Base-by-base conservation (phyloP, 2,329 filamentous ascomycete species). In the Emergomyces pasteurianus region DNA sequence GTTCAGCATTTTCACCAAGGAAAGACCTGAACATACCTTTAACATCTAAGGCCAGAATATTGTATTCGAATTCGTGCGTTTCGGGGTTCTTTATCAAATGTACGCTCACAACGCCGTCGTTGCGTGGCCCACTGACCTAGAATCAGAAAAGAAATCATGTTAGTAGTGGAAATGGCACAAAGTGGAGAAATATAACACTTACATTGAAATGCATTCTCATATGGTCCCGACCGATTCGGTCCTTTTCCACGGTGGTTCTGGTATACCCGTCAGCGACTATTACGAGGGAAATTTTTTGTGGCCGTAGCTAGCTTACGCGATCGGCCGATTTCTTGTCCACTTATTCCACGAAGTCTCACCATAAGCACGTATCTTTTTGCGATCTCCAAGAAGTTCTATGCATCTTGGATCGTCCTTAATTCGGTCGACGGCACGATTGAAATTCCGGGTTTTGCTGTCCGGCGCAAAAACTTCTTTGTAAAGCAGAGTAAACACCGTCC, bases 171-270 rank as follows among this genome's bases (percentile, higher is more conserved):
- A 10, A 10, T 23, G 10, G 23, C 21, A 7, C 52, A 6, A 26
- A 7, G 18, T 4, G 12, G 38, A 28, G 16, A 21, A 2, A 52
- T 34, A 7, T 3, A 18, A 8, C 49, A 72, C 83, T 67, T 75
- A 89, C 87, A 71, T 94, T 85, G 73, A 96, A 96, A 67, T 90
- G 86, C 82, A 96, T 90, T 64, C 84, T 77, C 64, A 96, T 73
- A 72, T 96, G 91, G 64, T 95, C 86, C 23, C 85, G 86, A 4
- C 92, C 92, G 63, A 84, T 80, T 12, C 81, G 77, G 70, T 96
- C 92, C 7, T 82, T 90, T 63, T 83, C 83, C 26, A 84, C 77
- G 0, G 81, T 84, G 0, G 87, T 87, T 3, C 86, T 88, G 64
- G 1, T 52, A n/a, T 46, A 34, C 58, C 77, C 56, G 75, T 77